phyloP scores from a whole-genome alignment of 1,284 basidiomycete genomes.

The Ganoderma lingzhi region DNA sequence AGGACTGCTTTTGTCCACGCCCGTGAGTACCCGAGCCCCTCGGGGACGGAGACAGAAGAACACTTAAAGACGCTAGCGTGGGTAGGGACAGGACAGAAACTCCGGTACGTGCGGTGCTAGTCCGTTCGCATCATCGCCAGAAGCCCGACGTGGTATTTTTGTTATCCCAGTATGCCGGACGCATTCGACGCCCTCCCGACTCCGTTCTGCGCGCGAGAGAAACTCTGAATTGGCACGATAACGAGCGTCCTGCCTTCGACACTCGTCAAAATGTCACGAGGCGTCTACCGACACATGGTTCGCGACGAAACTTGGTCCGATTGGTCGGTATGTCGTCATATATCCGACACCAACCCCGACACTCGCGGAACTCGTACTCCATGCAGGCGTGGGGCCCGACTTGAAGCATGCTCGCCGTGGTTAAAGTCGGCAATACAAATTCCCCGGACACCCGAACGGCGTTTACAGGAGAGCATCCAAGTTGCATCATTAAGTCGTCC shows the following conservation, averaged over 20 bases:
- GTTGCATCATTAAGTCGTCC: background rate
- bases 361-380: background rate
- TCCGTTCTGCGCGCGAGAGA: background rate
- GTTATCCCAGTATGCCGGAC: slow-evolving; percentile 3
- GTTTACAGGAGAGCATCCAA: background rate
- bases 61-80: background rate
- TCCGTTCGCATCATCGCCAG: background rate
- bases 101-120: background rate
- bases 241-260: background rate
- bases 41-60: slow-evolving; percentile 7
- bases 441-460: background rate
- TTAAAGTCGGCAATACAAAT: background rate
- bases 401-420: background rate
- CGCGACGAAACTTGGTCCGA: background rate
- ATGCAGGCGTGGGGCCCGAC: background rate
- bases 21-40: slow-evolving; percentile 12
- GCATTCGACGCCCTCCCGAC: slow-evolving; percentile 8
- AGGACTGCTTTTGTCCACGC: background rate
- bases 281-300: background rate
- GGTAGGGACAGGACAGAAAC: background rate
- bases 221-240: background rate
- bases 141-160: slow-evolving; percentile 1
- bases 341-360: background rate
- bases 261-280: background rate
- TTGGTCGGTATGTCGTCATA: slow-evolving; percentile 2